Evolutionary conservation across 2,329 filamentous ascomycete species (phyloP).

Genomic region (Teratosphaeria gauchensis): DNA sequence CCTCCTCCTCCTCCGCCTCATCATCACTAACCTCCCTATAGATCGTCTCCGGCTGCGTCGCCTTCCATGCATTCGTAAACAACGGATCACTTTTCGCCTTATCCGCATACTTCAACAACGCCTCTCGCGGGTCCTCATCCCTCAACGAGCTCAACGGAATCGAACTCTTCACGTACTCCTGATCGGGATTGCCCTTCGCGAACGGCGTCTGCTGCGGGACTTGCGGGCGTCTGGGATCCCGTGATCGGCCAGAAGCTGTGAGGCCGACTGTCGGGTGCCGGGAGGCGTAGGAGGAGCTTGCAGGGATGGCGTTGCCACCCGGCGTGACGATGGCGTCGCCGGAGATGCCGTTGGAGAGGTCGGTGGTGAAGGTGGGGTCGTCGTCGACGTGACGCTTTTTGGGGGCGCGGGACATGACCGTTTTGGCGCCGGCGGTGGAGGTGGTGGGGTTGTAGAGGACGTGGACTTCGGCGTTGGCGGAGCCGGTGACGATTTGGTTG

Average conservation of each 20-base stretch:
- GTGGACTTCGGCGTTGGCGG: conserved; percentile 80
- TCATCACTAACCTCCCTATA: conserved; percentile 88
- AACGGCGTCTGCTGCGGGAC: conserved; percentile 81
- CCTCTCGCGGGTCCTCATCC: conserved; percentile 91
- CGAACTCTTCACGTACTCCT: conserved; percentile 76
- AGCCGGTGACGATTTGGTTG: conserved; percentile 92
- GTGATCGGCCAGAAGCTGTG: conserved; percentile 64
- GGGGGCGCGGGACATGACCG: conserved; percentile 84
- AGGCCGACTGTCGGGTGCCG: conserved; percentile 63
- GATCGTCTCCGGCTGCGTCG: conserved; percentile 84
- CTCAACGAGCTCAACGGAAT: conserved; percentile 88
- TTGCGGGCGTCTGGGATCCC: conserved; percentile 77
- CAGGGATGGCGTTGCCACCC: conserved; percentile 29
- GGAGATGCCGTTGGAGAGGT: conserved; percentile 69
- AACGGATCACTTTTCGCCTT: conserved; percentile 86
- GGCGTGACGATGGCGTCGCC: conserved; percentile 66
- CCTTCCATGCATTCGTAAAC: conserved; percentile 88
- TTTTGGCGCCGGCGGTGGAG: conserved; percentile 71
- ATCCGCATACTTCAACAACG: conserved; percentile 87
- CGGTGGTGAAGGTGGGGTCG: conserved; percentile 76
- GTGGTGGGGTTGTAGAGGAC: conserved; percentile 82
- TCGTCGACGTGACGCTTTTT: conserved; percentile 96
- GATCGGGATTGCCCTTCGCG: conserved; percentile 79
- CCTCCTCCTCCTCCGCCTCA: conserved; percentile 55
- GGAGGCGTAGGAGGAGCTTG: conserved; percentile 41